Conservation (phyloP, 1,139 yeast genomes). For the Diutina mesorugosa region DNA sequence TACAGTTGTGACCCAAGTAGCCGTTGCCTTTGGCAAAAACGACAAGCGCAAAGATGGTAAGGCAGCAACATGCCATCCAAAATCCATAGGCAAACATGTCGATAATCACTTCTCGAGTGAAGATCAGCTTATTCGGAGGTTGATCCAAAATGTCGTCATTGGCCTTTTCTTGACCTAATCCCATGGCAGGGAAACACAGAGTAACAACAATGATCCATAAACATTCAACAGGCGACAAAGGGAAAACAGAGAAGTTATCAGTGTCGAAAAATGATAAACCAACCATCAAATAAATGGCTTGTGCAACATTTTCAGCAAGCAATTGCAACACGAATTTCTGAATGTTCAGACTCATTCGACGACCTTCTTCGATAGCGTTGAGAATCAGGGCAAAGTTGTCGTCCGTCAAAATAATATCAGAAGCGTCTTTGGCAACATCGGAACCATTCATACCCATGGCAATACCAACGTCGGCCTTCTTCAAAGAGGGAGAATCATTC, state of each 20-base stretch:
- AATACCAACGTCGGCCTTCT: slow-evolving; percentile 74
- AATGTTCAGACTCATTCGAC: slow-evolving; percentile 71
- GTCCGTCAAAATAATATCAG: slow-evolving; percentile 63
- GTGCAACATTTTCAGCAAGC: slow-evolving; percentile 69
- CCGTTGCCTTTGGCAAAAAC: slow-evolving; percentile 61
- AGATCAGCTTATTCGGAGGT: slow-evolving; percentile 54
- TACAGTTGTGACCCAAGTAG: slow-evolving; percentile 54
- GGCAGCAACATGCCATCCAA: slow-evolving; percentile 63
- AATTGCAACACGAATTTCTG: slow-evolving; percentile 75
- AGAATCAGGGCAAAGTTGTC: slow-evolving; percentile 71
- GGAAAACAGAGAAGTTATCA: slow-evolving; percentile 54
- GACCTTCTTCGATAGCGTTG: slow-evolving; percentile 72
- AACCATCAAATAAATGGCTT: slow-evolving; percentile 56
- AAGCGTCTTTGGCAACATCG: slow-evolving; percentile 73
- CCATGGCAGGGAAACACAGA: slow-evolving; percentile 79
- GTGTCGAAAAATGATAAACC: slow-evolving; percentile 61
- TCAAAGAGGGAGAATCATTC: slow-evolving; percentile 72
- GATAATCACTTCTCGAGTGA: slow-evolving; percentile 55
- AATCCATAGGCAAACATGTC: slow-evolving; percentile 72
- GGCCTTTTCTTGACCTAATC: slow-evolving; percentile 65
- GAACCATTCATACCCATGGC: slow-evolving; percentile 82
- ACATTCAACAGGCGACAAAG: slow-evolving; percentile 69
- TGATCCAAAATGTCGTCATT: slow-evolving; percentile 51
- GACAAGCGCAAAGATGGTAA: slow-evolving; percentile 52
- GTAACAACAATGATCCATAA: slow-evolving; percentile 72